Percentiles rank a stretch among this genome's conserved stretches.
These are phyloP conservation scores for Phytopythium sindhum DNA, from an alignment of 352 stramenopile genomes.

Conservation along the genomic window DNA sequence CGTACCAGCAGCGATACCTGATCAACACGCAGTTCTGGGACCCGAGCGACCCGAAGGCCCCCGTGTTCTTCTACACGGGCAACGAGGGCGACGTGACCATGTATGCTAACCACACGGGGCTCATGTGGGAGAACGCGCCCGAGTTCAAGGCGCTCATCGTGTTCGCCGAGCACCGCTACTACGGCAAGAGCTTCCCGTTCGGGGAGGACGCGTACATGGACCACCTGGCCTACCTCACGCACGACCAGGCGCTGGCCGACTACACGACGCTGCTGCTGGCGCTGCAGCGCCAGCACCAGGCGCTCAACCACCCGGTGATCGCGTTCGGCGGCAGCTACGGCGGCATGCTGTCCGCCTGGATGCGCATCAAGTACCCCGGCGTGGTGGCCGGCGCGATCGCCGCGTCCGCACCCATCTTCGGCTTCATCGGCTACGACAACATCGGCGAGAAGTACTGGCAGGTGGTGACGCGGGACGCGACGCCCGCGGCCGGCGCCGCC, in stretches of 20 bases:
- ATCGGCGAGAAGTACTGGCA: conserved; percentile 80
- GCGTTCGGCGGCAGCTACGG: conserved; percentile 95
- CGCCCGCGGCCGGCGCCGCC: conserved; percentile 57
- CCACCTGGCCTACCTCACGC: conserved; percentile 80
- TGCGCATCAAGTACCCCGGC: conserved; percentile 95
- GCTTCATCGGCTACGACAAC: conserved; percentile 74
- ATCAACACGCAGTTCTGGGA: conserved; percentile 87
- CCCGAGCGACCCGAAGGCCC: conserved; percentile 51
- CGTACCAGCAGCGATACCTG: conserved; percentile 88
- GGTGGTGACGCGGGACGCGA: conserved; percentile 75
- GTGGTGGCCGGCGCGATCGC: conserved; percentile 92
- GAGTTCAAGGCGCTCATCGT: conserved; percentile 89
- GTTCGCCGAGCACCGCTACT: conserved; percentile 96
- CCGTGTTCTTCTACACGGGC: conserved; percentile 93
- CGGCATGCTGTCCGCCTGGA: conserved; percentile 94
- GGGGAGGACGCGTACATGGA: conserved; percentile 51
- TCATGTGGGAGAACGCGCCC: conserved; percentile 93
- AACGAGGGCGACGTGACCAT: conserved; percentile 94
- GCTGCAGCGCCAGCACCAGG: conserved; percentile 73
- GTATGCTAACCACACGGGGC: conserved; percentile 93
- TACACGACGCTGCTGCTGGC: conserved; percentile 88
- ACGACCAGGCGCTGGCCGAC: conserved; percentile 93
- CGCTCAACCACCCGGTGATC: conserved; percentile 84
- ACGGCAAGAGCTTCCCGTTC: conserved; percentile 89
- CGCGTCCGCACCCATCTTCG: conserved; percentile 91